Evolutionary conservation across 164 flowering plant genomes (phyloP).

Genomic region (Vitis cinerea): DNA sequence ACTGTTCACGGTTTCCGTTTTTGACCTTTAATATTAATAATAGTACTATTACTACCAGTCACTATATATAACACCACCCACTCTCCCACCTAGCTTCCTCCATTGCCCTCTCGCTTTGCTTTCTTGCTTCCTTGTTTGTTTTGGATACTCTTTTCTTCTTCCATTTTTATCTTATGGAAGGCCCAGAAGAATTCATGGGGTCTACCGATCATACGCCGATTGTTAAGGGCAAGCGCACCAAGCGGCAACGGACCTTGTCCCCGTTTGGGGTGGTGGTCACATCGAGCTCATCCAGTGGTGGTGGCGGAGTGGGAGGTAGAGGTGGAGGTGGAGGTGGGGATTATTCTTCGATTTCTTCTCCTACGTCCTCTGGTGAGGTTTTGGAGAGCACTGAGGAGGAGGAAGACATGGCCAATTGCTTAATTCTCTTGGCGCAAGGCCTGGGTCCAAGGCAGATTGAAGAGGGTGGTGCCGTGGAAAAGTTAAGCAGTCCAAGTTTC

Average conservation of each 20-base stretch:
- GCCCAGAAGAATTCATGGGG: conserved; percentile 6
- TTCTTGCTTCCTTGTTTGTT: neutral
- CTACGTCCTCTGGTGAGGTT: conserved; percentile 19
- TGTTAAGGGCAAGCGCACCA: conserved; percentile 50
- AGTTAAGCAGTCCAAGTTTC: conserved; percentile 7
- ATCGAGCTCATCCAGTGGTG: conserved; percentile 24
- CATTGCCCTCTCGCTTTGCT: conserved; percentile 13
- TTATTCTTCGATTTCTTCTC: neutral
- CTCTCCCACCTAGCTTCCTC: conserved; percentile 6
- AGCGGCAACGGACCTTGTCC: conserved; percentile 40
- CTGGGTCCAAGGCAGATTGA: conserved; percentile 3
- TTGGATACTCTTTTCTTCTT: neutral
- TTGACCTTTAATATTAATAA: conserved; percentile 14
- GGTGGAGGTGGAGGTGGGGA: conserved; percentile 4
- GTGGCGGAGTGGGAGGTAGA: neutral
- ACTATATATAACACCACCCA: conserved; percentile 26
- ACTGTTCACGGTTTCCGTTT: conserved; percentile 35
- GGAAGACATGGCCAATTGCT: conserved; percentile 61
- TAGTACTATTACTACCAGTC: neutral
- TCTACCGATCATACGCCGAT: conserved; percentile 10
- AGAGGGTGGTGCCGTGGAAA: conserved; percentile 11
- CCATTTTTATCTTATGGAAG: neutral
- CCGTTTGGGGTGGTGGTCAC: conserved; percentile 8
- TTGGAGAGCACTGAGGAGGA: conserved; percentile 36
- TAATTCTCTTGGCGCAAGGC: conserved; percentile 46